phyloP scores from a whole-genome alignment of 495 filamentous ascomycete species.

The Penicillium desertorum region DNA sequence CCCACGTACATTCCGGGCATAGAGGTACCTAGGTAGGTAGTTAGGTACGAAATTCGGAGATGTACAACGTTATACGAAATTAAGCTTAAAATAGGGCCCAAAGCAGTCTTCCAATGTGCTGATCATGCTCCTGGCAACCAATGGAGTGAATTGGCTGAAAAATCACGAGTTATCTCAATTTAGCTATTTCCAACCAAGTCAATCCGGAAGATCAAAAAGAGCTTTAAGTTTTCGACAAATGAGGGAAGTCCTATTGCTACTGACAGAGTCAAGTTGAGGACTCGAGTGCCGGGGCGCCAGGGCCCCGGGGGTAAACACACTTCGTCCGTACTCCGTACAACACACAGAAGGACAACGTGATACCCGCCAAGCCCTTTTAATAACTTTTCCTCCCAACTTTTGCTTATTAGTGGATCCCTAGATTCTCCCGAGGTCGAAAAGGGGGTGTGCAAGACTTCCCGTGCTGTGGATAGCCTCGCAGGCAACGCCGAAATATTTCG shows the following conservation, averaged over 20 bases:
- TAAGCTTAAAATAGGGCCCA: not conserved
- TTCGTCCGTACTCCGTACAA: too few species aligned
- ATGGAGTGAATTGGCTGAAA: too few species aligned
- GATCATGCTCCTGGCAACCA: not conserved
- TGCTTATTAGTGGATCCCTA: constrained; percentile 4
- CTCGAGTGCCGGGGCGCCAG: too few species aligned
- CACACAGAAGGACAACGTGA: not conserved
- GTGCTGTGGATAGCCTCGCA: not conserved
- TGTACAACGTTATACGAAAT: not conserved
- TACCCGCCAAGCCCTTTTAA: constrained; percentile 6
- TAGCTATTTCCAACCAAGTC: not conserved
- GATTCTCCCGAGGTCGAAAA: constrained; percentile 2
- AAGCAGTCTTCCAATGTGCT: not conserved
- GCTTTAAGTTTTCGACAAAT: not conserved
- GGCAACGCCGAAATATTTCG: not conserved
- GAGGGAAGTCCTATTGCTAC: not conserved
- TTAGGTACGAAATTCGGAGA: not conserved
- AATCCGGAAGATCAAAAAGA: not conserved
- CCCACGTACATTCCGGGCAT: not conserved
- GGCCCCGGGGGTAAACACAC: too few species aligned
- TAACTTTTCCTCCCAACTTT: constrained; percentile 6
- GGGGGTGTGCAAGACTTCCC: constrained; percentile 1
- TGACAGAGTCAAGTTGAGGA: not conserved
- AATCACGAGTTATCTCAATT: not conserved
- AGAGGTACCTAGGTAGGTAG: not conserved